Conservation (phyloP, 305 asterid species). For the Euphrasia arctica region DNA sequence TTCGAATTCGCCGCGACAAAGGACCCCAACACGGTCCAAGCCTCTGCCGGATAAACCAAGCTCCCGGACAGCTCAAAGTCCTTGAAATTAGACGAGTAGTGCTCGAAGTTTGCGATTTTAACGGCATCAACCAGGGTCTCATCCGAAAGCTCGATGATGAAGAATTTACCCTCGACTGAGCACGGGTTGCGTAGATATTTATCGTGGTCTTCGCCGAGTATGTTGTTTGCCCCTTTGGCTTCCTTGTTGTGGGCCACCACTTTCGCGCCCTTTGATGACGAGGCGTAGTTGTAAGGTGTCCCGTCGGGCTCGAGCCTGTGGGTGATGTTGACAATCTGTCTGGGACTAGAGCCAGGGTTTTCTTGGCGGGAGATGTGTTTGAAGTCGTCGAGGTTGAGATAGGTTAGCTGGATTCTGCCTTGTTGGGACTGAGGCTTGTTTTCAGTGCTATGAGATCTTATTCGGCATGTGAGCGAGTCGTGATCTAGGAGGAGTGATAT, state of each 20-base stretch:
- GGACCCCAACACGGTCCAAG: slow-evolving; percentile 69
- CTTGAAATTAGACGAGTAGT: slow-evolving; percentile 80
- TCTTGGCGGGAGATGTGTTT: slow-evolving; percentile 57
- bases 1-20: slow-evolving; percentile 84
- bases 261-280: slow-evolving; percentile 91
- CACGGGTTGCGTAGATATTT: slow-evolving; percentile 91
- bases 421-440: slow-evolving; percentile 32
- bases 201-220: slow-evolving; percentile 82
- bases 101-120: slow-evolving; percentile 92
- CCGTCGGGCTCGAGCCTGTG: slow-evolving; percentile 95
- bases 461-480: slow-evolving; percentile 43
- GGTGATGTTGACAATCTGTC: slow-evolving; percentile 58
- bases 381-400: slow-evolving; percentile 83
- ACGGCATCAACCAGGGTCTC: slow-evolving; percentile 88
- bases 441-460: slow-evolving; percentile 27
- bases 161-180: slow-evolving; percentile 65
- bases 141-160: slow-evolving; percentile 79
- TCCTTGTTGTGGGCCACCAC: slow-evolving; percentile 85
- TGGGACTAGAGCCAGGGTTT: slow-evolving; percentile 42
- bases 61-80: slow-evolving; percentile 84
- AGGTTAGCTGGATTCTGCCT: slow-evolving; percentile 48
- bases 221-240: slow-evolving; percentile 81
- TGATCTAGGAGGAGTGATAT: slow-evolving; percentile 47
- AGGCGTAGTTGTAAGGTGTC: slow-evolving; percentile 84
- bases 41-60: slow-evolving; percentile 71